Evolutionary conservation across 495 filamentous ascomycete species (phyloP), one percentile per base, ranked within the genome.

Genomic region (Cladorrhinum samala): DNA sequence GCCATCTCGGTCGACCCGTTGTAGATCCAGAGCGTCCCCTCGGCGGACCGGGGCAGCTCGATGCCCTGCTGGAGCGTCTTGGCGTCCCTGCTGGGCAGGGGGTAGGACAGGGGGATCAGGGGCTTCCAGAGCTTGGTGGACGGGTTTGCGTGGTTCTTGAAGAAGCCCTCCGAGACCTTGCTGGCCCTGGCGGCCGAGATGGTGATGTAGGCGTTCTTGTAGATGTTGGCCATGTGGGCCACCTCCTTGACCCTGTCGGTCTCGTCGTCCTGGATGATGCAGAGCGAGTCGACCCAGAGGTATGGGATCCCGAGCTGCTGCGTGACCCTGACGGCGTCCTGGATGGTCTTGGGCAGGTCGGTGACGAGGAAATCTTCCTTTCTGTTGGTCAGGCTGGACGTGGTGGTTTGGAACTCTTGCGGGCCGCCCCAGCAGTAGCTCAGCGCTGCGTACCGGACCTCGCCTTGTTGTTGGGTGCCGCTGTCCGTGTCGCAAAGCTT

Each of bases 251-350:
- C 25, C 53, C 45, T 55, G 45, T 61, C 59, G 0, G 4, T 17
- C 0, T 45, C 39, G 16, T 19, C 11, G 54, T 55, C 56, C 36
- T 58, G 56, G 14, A 54, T 33, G 33, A 58, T 50, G 47, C 56
- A 58, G 8, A 58, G 44, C 3, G 62, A 52, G 48, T 65, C 62
- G 30, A 66, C 55, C 63, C 63, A 66, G 7, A 66, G 43, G 48
- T 61, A 59, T 9, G 42, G 49, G 13, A 63, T 46, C 9, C 41
- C 45, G 2, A 66, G 46, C 14, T 36, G 30, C 3, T 41, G 45
- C 6, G 53, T 51, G 9, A 61, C 39, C 27, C 3, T 24, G 9
- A 73, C 53, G 4, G 70, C 69, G 33, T 74, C 64, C 46, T 54
- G 53, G 42, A 70, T 63, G 27, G 66, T 66, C 11, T 24, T 23